These are phyloP conservation scores for Hanseniaspora lindneri DNA, from an alignment of 805 yeast genomes.

Conservation along the genomic window DNA sequence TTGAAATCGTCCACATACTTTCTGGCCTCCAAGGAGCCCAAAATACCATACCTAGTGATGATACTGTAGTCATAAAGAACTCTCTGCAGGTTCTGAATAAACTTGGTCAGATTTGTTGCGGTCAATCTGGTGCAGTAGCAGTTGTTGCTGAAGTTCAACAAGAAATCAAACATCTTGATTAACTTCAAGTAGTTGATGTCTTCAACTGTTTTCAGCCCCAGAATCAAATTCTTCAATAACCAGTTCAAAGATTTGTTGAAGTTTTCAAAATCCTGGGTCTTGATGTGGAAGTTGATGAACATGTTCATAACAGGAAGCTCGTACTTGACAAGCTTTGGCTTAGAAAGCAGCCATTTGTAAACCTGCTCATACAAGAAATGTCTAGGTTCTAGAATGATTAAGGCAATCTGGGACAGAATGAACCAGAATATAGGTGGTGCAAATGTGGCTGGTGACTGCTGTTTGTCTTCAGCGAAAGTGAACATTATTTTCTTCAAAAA, in stretches of 20 bases:
- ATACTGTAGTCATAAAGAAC: conserved; percentile 37
- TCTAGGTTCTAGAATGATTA: conserved; percentile 54
- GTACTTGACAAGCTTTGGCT: conserved; percentile 30
- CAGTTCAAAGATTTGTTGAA: conserved; percentile 53
- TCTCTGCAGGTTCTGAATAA: conserved; percentile 39
- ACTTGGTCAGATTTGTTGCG: conserved; percentile 31
- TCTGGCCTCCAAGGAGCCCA: conserved; percentile 32
- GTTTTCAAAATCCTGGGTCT: conserved; percentile 34
- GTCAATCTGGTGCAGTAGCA: conserved; percentile 37
- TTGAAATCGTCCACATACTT: conserved; percentile 16
- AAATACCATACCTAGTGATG: conserved; percentile 45
- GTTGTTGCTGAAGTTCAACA: conserved; percentile 41
- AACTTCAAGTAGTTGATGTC: conserved; percentile 47
- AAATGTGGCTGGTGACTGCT: conserved; percentile 18
- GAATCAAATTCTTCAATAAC: conserved; percentile 43
- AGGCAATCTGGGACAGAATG: conserved; percentile 43
- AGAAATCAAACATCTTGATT: conserved; percentile 56
- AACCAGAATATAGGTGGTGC: conserved; percentile 43
- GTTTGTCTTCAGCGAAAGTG: conserved; percentile 24
- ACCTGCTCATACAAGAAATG: conserved; percentile 64
- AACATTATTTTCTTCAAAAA: conserved; percentile 36
- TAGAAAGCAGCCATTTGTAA: conserved; percentile 48
- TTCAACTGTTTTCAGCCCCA: conserved; percentile 35
- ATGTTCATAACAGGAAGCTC: conserved; percentile 37
- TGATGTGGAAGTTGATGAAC: conserved; percentile 24